Conservation (phyloP, 2,329 filamentous ascomycete species). For the Colletotrichum lindemuthianum region DNA sequence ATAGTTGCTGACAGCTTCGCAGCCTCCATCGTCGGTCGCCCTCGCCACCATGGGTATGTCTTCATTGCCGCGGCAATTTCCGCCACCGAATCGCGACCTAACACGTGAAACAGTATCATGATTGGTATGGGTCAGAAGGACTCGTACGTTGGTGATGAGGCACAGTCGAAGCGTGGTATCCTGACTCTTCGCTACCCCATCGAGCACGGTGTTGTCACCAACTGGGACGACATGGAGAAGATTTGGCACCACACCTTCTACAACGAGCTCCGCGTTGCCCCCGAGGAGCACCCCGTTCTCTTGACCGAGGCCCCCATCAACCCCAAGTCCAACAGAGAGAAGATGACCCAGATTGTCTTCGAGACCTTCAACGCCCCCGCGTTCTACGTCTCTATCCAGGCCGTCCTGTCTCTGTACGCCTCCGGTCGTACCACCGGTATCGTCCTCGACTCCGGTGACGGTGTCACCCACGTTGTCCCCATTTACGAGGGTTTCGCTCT, state of each 20-base stretch:
- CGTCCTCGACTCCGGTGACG: conserved; percentile 99
- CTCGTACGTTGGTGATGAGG: conserved; percentile 99
- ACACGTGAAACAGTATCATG: conserved; percentile 83
- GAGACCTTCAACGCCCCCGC: conserved; percentile 99
- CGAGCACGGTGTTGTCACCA: conserved; percentile 99
- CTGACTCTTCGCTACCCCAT: conserved; percentile 99
- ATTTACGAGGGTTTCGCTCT: conserved; percentile 99
- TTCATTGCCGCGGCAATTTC: conserved; percentile 25
- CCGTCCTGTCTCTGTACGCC: conserved; percentile 98
- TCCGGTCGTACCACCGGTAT: conserved; percentile 99
- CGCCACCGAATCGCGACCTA: conserved; percentile 40
- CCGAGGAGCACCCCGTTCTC: conserved; percentile 99
- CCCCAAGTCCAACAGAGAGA: conserved; percentile 99
- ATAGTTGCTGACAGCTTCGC: conserved; percentile 48
- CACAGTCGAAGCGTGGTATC: conserved; percentile 99
- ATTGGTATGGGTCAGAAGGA: conserved; percentile 99
- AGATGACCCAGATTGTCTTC: conserved; percentile 99
- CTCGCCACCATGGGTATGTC: conserved; percentile 99
- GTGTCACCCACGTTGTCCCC: conserved; percentile 99
- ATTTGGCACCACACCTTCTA: conserved; percentile 99
- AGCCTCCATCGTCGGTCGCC: conserved; percentile 99
- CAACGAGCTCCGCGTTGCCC: conserved; percentile 99
- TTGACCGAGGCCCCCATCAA: conserved; percentile 99
- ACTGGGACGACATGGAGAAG: conserved; percentile 99
- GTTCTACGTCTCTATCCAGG: conserved; percentile 99